Evolutionary conservation across 2,329 filamentous ascomycete genomes (phyloP).

Genomic region (Cladorrhinum sp.): DNA sequence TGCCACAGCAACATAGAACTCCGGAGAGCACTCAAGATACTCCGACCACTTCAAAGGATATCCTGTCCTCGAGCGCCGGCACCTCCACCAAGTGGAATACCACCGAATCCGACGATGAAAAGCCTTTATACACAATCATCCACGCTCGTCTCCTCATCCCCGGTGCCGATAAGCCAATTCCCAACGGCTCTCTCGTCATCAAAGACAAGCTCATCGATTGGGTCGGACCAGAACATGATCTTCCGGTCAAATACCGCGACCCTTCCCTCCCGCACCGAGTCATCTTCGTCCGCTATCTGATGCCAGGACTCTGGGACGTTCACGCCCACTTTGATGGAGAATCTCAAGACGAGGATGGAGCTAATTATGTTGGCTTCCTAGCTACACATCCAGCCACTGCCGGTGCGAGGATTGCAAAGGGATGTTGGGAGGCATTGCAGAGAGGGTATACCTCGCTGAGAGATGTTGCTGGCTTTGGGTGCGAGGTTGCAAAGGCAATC

Average conservation of each 20-base stretch:
- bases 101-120: not conserved
- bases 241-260: constrained; percentile 33
- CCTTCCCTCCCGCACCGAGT: constrained; percentile 32
- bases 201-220: constrained; percentile 39
- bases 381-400: constrained; percentile 24
- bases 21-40: no score
- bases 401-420: constrained; percentile 35
- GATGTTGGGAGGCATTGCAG: constrained; percentile 26
- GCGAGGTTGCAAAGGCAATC: constrained; percentile 42
- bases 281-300: constrained; percentile 41
- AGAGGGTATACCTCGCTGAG: constrained; percentile 50
- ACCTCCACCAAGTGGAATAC: no score
- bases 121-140: constrained; percentile 13
- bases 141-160: constrained; percentile 43
- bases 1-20: no score
- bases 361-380: not conserved
- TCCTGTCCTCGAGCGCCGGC: no score
- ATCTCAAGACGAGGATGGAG: not conserved
- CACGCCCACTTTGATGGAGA: not conserved
- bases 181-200: constrained; percentile 39
- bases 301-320: constrained; percentile 8
- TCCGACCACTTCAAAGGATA: no score
- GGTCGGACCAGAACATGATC: constrained; percentile 33
- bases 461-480: constrained; percentile 46
- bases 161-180: constrained; percentile 42